Base-by-base conservation (phyloP, 768 basidiomycete genomes). In the Basidioascus undulatus region DNA sequence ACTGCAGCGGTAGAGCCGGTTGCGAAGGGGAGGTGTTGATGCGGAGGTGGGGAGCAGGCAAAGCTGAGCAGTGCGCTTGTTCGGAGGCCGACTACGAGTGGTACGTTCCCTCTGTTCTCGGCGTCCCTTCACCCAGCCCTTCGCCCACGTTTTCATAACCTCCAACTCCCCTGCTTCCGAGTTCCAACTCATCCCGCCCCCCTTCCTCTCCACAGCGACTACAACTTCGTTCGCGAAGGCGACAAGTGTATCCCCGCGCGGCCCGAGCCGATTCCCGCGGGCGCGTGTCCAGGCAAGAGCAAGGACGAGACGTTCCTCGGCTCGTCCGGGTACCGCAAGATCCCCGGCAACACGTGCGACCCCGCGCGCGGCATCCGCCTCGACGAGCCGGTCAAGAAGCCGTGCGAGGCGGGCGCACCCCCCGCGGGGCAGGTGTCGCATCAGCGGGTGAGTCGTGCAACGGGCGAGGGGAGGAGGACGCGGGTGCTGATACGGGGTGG, bases 61-160 rank as follows among this genome's bases (percentile, higher is more conserved):
- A 79, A 43, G 79, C 84, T 41, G 83, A 87, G 34, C 60, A 66
- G 39, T 98, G 92, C 55, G 54, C 67, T 15, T 98, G 92, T 53
- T 65, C 67, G 2, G 77, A 83, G 47, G 72, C 72, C 11, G 92
- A 98, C 55, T 98, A 72, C 50, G 92, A 98, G 57, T 98, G 89
- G 86, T 87, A 49, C 18, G 61, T 45, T 48, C 49, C 16, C 7
- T 24, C 35, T 41, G 10, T 34, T 31, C 4, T 4, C 23, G n/a
- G n/a, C n/a, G 16, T 7, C 13, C 39, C 13, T 19, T 35, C 25
- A 7, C 35, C n/a, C 12, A 12, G 9, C 6, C 42, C 23, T 13
- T 19, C 31, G 16, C 6, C 32, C 28, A n/a, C 35, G 25, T 36
- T 19, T 13, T 23, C 11, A 44, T 54, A 10, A 50, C 34, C 20